Evolutionary conservation across 2,329 filamentous ascomycete species (phyloP), one percentile per base, ranked within the genome.

Genomic region (Curvularia hawaiiensis): DNA sequence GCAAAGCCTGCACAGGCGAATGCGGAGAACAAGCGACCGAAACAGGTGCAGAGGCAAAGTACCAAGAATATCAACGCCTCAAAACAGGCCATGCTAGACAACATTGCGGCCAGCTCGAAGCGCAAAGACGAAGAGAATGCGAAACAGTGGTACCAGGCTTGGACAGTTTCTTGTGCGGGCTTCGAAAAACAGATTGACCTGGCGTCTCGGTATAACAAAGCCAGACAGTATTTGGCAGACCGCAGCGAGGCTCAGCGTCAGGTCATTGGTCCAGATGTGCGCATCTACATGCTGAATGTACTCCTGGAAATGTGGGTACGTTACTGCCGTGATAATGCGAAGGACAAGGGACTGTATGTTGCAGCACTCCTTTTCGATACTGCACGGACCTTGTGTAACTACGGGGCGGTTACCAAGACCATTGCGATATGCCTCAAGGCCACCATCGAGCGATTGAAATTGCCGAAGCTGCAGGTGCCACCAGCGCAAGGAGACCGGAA

Each of bases 211-310:
- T 87, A 84, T 62, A 69, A 77, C 24, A 83, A 81, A 58, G 77
- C 79, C 0, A 75, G 80, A 43, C 79, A 80, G 39, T 84, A 85
- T 60, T 68, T 86, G 4, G 62, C 65, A 8, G 75, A 73, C 26
- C 73, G 83, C 24, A 71, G 77, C 5, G 69, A 75, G 30, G 65
- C 76, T 18, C 78, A 76, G 64, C 70, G 70, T 20, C 72, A 75
- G 28, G 69, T 75, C 4, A 58, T 83, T 33, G 77, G 79, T 48
- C 74, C 78, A 0, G 81, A 83, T 59, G 73, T 83, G 9, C 74
- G 79, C 48, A 72, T 82, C 0, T 85, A 81, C 64, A 79, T 82
- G 62, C 69, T 84, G 39, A 81, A 80, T 56, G 76, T 78, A 38
- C 70, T 84, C 3, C 61, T 84, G 10, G 71, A 74, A 28, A 80